Conservation (phyloP, 2,329 filamentous ascomycete genomes). For the Achaetomium macrosporum region DNA sequence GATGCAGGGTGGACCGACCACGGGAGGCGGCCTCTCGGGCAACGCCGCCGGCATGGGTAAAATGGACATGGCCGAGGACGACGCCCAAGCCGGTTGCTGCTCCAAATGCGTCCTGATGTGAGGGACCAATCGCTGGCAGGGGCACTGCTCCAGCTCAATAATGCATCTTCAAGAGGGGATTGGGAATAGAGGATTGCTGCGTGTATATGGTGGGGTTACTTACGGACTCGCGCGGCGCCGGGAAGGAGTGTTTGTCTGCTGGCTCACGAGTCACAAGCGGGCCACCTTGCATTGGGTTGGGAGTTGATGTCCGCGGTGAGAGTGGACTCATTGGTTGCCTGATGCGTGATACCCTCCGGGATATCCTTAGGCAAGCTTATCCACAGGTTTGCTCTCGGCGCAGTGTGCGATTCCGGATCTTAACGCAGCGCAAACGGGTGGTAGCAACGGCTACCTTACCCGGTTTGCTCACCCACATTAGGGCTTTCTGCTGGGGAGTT, state of each 20-base stretch:
- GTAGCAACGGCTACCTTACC: conserved; percentile 2
- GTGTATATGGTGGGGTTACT: conserved; percentile 8
- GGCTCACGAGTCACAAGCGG: conserved; percentile 2
- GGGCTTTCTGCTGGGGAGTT: conserved; percentile 22
- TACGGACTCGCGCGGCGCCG: not conserved
- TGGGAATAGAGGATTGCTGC: not conserved
- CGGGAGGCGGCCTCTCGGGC: conserved; percentile 60
- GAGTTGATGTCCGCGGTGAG: conserved; percentile 5
- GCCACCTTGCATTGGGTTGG: conserved; percentile 4
- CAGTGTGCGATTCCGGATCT: conserved; percentile 7
- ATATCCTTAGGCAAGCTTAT: not conserved
- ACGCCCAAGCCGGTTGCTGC: conserved; percentile 71
- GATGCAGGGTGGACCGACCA: conserved; percentile 80
- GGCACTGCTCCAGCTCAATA: not conserved
- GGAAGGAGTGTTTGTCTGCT: not conserved
- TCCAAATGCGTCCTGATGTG: conserved; percentile 85
- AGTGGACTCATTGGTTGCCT: not conserved
- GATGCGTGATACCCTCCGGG: not conserved
- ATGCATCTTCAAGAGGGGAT: conserved; percentile 1
- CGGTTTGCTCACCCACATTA: conserved; percentile 21
- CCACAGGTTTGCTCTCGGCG: not conserved
- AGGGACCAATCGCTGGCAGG: conserved; percentile 24
- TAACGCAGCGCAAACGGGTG: conserved; percentile 11
- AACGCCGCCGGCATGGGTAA: conserved; percentile 59
- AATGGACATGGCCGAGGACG: conserved; percentile 70